phyloP scores from a whole-genome alignment of 2,329 filamentous ascomycete species.

The Hypoxylon sp. region DNA sequence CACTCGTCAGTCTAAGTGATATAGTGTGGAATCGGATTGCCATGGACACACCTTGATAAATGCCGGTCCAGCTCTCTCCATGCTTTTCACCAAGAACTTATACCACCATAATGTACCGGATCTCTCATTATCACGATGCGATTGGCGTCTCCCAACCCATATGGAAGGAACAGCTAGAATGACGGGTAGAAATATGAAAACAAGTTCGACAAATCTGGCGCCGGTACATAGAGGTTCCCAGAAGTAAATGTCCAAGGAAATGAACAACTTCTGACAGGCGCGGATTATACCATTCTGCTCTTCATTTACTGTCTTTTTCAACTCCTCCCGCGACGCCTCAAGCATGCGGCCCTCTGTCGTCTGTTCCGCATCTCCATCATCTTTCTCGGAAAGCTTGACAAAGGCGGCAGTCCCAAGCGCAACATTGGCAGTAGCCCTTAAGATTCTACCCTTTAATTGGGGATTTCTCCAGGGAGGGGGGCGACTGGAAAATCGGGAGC shows the following conservation, averaged over 20 bases:
- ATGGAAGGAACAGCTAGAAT: constrained; percentile 80
- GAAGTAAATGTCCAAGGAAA: constrained; percentile 76
- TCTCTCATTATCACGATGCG: constrained; percentile 75
- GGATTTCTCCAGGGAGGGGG: constrained; percentile 21
- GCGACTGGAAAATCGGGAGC: constrained; percentile 15
- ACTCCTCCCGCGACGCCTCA: constrained; percentile 79
- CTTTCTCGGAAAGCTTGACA: constrained; percentile 64
- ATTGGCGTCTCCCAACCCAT: constrained; percentile 75
- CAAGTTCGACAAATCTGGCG: constrained; percentile 85
- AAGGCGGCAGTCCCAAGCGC: constrained; percentile 65
- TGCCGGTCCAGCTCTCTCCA: constrained; percentile 93
- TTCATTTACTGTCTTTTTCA: constrained; percentile 72
- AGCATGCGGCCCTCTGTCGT: constrained; percentile 90
- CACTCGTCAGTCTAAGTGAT: constrained; percentile 29
- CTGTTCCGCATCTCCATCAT: constrained; percentile 59
- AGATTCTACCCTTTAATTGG: constrained; percentile 46
- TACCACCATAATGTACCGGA: constrained; percentile 95
- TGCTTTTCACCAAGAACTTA: constrained; percentile 80
- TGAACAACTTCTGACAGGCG: constrained; percentile 65
- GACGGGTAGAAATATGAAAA: constrained; percentile 90
- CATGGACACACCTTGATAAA: constrained; percentile 83
- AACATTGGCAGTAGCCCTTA: constrained; percentile 51
- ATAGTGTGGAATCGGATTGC: not conserved
- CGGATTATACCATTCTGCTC: constrained; percentile 67
- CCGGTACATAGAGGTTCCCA: constrained; percentile 89